Evolutionary conservation across 2,329 filamentous ascomycete species (phyloP).

Genomic region (Ceratocystis ficicola): DNA sequence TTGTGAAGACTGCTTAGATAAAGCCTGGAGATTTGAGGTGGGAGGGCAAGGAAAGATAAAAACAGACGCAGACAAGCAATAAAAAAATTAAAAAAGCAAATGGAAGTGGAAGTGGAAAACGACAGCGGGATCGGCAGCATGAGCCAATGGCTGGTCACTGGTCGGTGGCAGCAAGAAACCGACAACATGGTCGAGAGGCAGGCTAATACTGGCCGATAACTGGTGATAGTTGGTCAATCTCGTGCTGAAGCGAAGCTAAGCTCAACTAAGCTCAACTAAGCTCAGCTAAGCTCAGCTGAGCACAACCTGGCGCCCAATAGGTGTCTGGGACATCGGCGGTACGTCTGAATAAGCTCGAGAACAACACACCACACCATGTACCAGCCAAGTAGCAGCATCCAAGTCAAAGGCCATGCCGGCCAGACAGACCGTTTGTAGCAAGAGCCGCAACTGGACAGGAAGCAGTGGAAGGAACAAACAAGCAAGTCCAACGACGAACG

Average conservation of each 20-base stretch:
- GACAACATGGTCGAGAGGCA: no score
- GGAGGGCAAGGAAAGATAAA: no score
- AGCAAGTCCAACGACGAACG: no score
- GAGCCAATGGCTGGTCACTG: no score
- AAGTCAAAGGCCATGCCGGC: not conserved
- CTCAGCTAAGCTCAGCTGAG: not conserved
- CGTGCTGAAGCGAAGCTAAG: not conserved
- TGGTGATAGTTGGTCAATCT: not conserved
- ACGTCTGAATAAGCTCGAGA: not conserved
- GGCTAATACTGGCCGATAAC: no score
- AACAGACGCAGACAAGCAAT: no score
- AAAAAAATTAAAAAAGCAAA: no score
- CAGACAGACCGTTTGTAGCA: not conserved
- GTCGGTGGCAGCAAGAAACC: no score
- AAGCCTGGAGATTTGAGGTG: not conserved
- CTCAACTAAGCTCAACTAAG: not conserved
- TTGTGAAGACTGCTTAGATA: not conserved
- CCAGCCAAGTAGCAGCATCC: not conserved
- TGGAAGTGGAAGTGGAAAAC: slow-evolving; percentile 4
- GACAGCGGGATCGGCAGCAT: no score
- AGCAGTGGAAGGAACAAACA: not conserved
- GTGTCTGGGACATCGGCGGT: not conserved
- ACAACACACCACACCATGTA: not conserved
- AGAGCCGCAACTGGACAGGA: not conserved
- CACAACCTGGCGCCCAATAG: not conserved